A percentile compares a stretch with the other conserved stretches of the same genome.
Evolutionary conservation across 139 green algal species (phyloP).

Genomic region (Microglena sp.): DNA sequence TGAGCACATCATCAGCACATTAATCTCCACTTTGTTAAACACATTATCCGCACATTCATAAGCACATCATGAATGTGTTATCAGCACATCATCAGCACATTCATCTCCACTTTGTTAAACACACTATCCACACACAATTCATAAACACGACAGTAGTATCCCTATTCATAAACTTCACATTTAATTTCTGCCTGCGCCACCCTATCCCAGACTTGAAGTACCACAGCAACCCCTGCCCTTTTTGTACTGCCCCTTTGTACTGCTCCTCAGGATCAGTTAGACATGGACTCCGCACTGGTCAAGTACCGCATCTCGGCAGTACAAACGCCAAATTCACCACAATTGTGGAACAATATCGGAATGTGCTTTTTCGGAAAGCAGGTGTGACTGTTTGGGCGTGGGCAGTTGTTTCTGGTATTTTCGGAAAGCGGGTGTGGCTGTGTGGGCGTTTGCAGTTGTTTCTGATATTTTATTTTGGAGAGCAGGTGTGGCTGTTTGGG

Average conservation of each 20-base stretch:
- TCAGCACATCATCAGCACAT: too few relatives aligned
- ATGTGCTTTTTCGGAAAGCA: slow-evolving; percentile 83
- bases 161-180: too few relatives aligned
- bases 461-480: slow-evolving; percentile 45
- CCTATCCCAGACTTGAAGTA: too few relatives aligned
- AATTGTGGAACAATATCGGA: slow-evolving; percentile 85
- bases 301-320: slow-evolving; percentile 72
- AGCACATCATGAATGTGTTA: too few relatives aligned
- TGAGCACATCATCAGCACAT: too few relatives aligned
- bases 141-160: too few relatives aligned
- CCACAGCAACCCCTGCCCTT: not conserved
- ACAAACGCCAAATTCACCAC: slow-evolving; percentile 55
- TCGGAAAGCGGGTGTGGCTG: slow-evolving; percentile 56
- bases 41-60: too few relatives aligned
- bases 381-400: slow-evolving; percentile 15
- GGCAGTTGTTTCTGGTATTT: slow-evolving; percentile 28
- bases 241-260: not conserved
- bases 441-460: not conserved
- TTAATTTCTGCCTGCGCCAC: too few relatives aligned
- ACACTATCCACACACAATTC: too few relatives aligned
- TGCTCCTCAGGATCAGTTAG: slow-evolving; percentile 64
- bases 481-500: slow-evolving; percentile 42
- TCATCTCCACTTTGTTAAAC: too few relatives aligned
- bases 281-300: slow-evolving; percentile 69
- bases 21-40: too few relatives aligned